phyloP scores from a whole-genome alignment of 768 basidiomycete species.

The Trametes sanguinea region DNA sequence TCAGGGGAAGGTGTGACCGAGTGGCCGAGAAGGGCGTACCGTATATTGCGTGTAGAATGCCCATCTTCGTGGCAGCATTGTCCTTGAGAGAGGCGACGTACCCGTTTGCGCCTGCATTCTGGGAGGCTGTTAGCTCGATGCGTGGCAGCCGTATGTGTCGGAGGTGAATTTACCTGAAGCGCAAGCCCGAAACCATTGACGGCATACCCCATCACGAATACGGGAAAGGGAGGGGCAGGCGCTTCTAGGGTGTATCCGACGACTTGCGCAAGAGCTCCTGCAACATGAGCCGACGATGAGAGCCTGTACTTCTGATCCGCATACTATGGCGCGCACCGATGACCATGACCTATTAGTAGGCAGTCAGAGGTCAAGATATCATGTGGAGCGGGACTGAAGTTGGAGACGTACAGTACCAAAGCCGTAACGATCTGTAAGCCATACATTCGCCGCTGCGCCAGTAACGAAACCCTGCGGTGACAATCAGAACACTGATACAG shows the following conservation, averaged over 20 bases:
- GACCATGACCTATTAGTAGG: constrained; percentile 38
- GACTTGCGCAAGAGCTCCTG: constrained; percentile 56
- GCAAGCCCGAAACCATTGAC: constrained; percentile 55
- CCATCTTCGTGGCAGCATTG: constrained; percentile 65
- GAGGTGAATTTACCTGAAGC: constrained; percentile 37
- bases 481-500: too few species aligned
- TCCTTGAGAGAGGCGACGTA: constrained; percentile 61
- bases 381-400: background rate
- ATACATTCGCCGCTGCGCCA: constrained; percentile 51
- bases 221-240: constrained; percentile 64
- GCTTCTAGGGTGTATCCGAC: constrained; percentile 56
- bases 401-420: constrained; percentile 46
- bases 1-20: constrained; percentile 30
- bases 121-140: background rate
- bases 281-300: background rate
- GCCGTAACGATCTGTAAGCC: constrained; percentile 45
- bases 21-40: constrained; percentile 36
- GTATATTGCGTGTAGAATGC: constrained; percentile 65
- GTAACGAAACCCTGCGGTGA: constrained; percentile 46
- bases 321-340: constrained; percentile 31
- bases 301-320: background rate
- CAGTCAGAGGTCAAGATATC: background rate
- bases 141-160: background rate
- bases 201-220: constrained; percentile 51
- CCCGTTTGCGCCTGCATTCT: constrained; percentile 76